Percentiles rank a stretch among this genome's conserved stretches.
phyloP scores from a whole-genome alignment of 345 rosid species.

The Acer campestre region DNA sequence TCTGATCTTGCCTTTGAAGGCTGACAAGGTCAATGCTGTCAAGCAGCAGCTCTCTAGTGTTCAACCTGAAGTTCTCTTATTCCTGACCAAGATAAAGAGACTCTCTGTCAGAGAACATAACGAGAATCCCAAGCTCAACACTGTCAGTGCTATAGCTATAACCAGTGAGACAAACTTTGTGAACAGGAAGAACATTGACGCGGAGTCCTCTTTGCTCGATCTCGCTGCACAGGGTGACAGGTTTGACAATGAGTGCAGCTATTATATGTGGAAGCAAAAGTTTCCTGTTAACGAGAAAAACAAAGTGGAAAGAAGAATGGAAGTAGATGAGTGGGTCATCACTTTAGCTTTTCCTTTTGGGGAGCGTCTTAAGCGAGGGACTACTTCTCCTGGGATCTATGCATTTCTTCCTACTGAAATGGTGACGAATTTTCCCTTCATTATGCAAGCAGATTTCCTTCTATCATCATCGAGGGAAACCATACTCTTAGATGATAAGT shows the following conservation, averaged over 20 bases:
- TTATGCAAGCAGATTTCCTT: conserved; percentile 74
- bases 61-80: conserved; percentile 69
- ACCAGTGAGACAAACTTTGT: conserved; percentile 49
- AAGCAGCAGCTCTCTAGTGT: conserved; percentile 67
- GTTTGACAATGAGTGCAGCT: conserved; percentile 45
- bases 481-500: conserved; percentile 55
- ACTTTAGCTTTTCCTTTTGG: conserved; percentile 73
- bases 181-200: conserved; percentile 70
- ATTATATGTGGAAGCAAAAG: conserved; percentile 74
- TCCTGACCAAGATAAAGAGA: conserved; percentile 61
- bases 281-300: conserved; percentile 60
- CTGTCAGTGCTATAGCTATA: conserved; percentile 54
- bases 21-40: conserved; percentile 63
- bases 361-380: conserved; percentile 56
- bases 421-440: conserved; percentile 68
- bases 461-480: conserved; percentile 75
- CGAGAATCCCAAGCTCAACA: conserved; percentile 39
- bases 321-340: conserved; percentile 62
- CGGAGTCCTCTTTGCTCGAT: conserved; percentile 62
- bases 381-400: conserved; percentile 58
- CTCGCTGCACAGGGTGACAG: conserved; percentile 42
- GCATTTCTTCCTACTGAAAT: conserved; percentile 82
- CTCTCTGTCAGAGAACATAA: conserved; percentile 67
- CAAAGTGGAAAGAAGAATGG: conserved; percentile 65
- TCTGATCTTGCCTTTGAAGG: conserved; percentile 61